Evolutionary conservation across 345 rosid genomes (phyloP), one percentile per base, ranked within the genome.

Genomic region (Sonneratia caseolaris): DNA sequence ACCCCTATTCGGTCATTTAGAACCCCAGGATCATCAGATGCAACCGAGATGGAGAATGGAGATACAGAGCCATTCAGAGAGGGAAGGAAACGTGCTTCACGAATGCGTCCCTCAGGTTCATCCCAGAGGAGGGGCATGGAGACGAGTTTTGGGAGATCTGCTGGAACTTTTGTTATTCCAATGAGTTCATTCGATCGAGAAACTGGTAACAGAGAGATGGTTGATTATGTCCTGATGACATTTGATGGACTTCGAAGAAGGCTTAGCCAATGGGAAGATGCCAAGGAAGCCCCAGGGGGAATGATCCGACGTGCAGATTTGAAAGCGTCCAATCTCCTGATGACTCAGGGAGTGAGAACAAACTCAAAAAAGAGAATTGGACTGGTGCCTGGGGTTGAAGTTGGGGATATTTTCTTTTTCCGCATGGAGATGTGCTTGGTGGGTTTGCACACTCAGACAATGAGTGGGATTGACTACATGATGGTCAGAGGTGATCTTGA

Each of bases 381-480:
- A 69, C 73, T 45, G 1, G 87, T 90, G 64, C 96, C 97, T 59
- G 97, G 97, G 49, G 82, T 88, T 62, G 97, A 89, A 68, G 76
- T 90, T 59, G 96, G 97, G 16, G 96, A 90, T 64, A 87, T 87
- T 66, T 92, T 85, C 86, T 90, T 83, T 75, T 92, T 86, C 70
- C 81, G 96, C 53, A 87, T 90, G 86, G 97, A 92, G 74, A 76
- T 92, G 89, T 86, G 92, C 72, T 72, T 88, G 72, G 78, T 90
- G 59, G 97, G 96, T 57, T 80, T 92, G 82, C 96, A 92, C 82
- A 73, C 86, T 68, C 97, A 79, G 71, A 73, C 84, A 66, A 90
- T 90, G 97, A 93, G 88, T 74, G 97, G 97, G 36, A 92, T 89
- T 71, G 97, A 89, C 79, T 88, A 86, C 75, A 80, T 92, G 84